Conservation (phyloP, 2,329 filamentous ascomycete species). For the Pseudogymnoascus sp. region DNA sequence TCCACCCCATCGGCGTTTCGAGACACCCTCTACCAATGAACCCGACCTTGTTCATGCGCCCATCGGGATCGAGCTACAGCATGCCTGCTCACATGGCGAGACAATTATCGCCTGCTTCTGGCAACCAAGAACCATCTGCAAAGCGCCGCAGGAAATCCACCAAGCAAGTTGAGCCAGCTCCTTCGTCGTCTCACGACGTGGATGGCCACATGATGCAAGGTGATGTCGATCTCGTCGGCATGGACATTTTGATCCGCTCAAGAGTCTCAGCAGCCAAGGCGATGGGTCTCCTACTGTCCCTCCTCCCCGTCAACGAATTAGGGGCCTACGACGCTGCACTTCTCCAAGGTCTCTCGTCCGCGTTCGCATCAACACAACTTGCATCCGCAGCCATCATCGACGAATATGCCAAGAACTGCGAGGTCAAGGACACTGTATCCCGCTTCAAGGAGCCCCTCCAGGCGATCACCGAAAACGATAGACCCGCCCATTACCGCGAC, state of each 20-base stretch:
- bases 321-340: conserved; percentile 58
- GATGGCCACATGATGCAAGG: conserved; percentile 98
- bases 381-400: conserved; percentile 77
- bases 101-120: conserved; percentile 36
- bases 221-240: conserved; percentile 87
- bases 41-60: conserved; percentile 77
- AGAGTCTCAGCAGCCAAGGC: conserved; percentile 81
- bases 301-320: conserved; percentile 57
- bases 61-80: conserved; percentile 78
- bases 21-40: conserved; percentile 92
- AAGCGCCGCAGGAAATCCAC: conserved; percentile 77
- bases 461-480: conserved; percentile 70
- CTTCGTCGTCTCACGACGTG: conserved; percentile 79
- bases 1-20: conserved; percentile 87
- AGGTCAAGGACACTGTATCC: conserved; percentile 41
- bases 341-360: conserved; percentile 58
- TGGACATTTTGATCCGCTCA: conserved; percentile 80
- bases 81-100: conserved; percentile 36
- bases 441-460: conserved; percentile 60
- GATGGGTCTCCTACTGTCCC: conserved; percentile 73
- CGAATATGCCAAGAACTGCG: conserved; percentile 66
- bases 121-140: conserved; percentile 52
- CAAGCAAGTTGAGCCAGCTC: conserved; percentile 64
- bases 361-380: conserved; percentile 79
- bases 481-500: conserved; percentile 78